Percentiles rank a stretch among this genome's conserved stretches.
These are phyloP conservation scores for Colletotrichum eleusines DNA, from an alignment of 2,329 filamentous ascomycete genomes.

Conservation along the genomic window DNA sequence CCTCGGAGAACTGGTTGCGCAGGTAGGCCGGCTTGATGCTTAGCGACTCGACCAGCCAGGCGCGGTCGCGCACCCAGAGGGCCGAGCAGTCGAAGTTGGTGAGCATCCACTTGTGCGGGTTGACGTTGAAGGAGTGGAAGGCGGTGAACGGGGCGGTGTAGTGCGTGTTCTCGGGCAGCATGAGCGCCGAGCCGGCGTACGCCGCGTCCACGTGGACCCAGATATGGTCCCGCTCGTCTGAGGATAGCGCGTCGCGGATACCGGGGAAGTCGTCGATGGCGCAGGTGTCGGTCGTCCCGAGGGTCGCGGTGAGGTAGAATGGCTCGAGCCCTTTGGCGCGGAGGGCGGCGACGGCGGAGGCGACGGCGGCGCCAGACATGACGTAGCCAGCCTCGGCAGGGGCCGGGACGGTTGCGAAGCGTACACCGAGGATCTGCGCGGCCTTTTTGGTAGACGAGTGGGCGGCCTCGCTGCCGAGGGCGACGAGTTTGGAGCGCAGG, in stretches of 20 bases:
- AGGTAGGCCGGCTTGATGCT: conserved; percentile 86
- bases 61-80: conserved; percentile 81
- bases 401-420: conserved; percentile 78
- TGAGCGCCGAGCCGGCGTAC: conserved; percentile 87
- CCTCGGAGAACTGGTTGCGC: conserved; percentile 82
- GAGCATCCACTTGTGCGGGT: conserved; percentile 98
- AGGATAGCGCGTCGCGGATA: conserved; percentile 65
- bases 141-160: conserved; percentile 70
- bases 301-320: conserved; percentile 85
- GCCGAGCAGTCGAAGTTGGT: conserved; percentile 91
- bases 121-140: conserved; percentile 93
- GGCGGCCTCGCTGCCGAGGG: conserved; percentile 81
- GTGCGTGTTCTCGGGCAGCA: conserved; percentile 84
- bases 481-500: conserved; percentile 71
- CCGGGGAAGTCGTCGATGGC: conserved; percentile 84
- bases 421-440: conserved; percentile 86
- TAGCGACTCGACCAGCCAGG: conserved; percentile 82
- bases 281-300: conserved; percentile 91
- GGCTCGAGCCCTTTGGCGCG: conserved; percentile 79
- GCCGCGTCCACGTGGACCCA: conserved; percentile 97
- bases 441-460: conserved; percentile 91
- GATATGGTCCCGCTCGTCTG: conserved; percentile 61
- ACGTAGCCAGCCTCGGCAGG: conserved; percentile 73
- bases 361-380: conserved; percentile 75
- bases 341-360: conserved; percentile 72